Percentiles rank a stretch among this genome's conserved stretches.
These are phyloP conservation scores for Cucurbita maxima DNA, from an alignment of 306 rosid species.

Conservation along the genomic window DNA sequence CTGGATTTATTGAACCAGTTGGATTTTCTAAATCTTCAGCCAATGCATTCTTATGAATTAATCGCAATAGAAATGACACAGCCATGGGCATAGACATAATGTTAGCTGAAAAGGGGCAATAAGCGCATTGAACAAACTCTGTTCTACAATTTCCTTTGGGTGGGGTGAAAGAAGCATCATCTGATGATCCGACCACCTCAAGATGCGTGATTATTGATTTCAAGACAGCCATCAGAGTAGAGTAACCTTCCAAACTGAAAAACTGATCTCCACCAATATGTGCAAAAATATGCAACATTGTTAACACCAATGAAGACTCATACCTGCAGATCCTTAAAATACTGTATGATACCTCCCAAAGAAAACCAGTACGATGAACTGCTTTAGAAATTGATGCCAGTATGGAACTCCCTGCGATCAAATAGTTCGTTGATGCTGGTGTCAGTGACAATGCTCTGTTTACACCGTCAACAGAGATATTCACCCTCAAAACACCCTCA, in stretches of 20 bases:
- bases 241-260: constrained; percentile 22
- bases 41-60: constrained; percentile 17
- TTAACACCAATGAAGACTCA: constrained; percentile 34
- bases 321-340: constrained; percentile 30
- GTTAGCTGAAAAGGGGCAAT: constrained; percentile 54
- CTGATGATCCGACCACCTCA: constrained; percentile 31
- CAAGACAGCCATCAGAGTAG: constrained; percentile 34
- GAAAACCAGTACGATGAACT: constrained; percentile 27
- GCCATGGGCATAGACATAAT: constrained; percentile 37
- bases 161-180: constrained; percentile 22
- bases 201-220: constrained; percentile 51
- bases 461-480: constrained; percentile 17
- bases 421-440: constrained; percentile 45
- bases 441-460: constrained; percentile 13
- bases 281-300: constrained; percentile 61
- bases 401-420: constrained; percentile 61
- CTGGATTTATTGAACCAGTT: constrained; percentile 13
- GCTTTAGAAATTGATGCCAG: constrained; percentile 58
- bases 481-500: constrained; percentile 13
- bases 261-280: constrained; percentile 47
- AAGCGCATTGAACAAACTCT: constrained; percentile 19
- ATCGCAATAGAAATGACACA: constrained; percentile 39
- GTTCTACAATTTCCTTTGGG: constrained; percentile 21
- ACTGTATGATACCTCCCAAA: constrained; percentile 48
- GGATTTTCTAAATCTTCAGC: constrained; percentile 7